Evolutionary conservation across 1,284 basidiomycete species (phyloP), one percentile per base, ranked within the genome.

Genomic region (Ustilago xerochloae): DNA sequence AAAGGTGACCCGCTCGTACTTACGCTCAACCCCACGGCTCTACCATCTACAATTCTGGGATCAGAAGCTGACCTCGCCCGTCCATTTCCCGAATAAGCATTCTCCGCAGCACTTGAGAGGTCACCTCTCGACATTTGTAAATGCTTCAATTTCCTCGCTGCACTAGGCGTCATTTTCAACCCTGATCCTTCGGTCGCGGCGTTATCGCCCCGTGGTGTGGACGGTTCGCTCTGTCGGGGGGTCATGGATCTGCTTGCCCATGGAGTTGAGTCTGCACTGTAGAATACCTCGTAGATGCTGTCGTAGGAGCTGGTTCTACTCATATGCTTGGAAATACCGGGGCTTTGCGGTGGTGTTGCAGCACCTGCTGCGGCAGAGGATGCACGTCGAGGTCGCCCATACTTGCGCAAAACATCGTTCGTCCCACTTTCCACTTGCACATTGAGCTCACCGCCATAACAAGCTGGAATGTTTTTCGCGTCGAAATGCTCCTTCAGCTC

Each of bases 401-500:
- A 75, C 26, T 64, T 77, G 38, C 71, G 60, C 62, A 83, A 65
- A 0, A 82, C 76, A 28, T 82, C 81, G 59, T 82, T 82, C 43
- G 72, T 64, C 18, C 53, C 50, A 2, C 60, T 67, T 26, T 75
- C 72, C n/a, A 81, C 61, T 16, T 46, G 33, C 4, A 81, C 66
- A 9, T 68, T 57, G n/a, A 80, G 49, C 33, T 75, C 47, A 10
- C 84, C 84, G 9, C 82, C 82, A 35, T 79, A 73, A 22, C 63
- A 51, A 6, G 24, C 22, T 0, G 81, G 90, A 60, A 92, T 84
- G 51, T 86, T 85, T 35, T 85, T 82, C 9, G 87, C 83, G 18
- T 88, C 86, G 69, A 93, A 90, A 80, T 88, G 90, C 43, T 87
- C 85, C 43, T 88, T 68, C 46, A 93, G 86, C 71, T 92, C 90